phyloP scores from a whole-genome alignment of 371 early-diverging fungal genomes.

The Amoeboaphelidium occidentale region DNA sequence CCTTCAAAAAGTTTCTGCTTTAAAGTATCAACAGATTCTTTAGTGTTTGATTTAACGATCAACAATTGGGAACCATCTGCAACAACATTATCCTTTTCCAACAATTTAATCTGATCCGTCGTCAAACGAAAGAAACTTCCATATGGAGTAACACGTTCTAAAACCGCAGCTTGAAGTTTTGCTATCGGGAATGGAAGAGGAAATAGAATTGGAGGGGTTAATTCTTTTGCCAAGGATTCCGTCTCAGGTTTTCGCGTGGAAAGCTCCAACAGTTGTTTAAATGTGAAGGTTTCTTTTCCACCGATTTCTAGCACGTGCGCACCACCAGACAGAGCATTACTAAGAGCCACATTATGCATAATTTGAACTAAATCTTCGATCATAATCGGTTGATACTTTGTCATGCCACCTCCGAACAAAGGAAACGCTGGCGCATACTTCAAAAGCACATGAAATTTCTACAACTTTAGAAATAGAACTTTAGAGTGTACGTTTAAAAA shows the following conservation, averaged over 20 bases:
- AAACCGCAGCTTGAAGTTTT: background rate
- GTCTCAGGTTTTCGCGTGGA: background rate
- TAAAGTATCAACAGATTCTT: no score
- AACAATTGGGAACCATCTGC: no score
- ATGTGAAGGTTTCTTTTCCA: no score
- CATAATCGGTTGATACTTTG: slow-evolving; percentile 12
- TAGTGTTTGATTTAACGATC: no score
- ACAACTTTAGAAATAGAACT: slow-evolving; percentile 3
- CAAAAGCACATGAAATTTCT: slow-evolving; percentile 7
- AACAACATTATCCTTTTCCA: background rate
- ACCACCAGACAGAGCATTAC: no score
- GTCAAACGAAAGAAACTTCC: background rate
- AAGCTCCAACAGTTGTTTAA: background rate
- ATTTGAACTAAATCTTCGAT: slow-evolving; percentile 12
- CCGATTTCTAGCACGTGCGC: no score
- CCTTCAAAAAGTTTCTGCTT: no score
- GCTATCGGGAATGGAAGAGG: background rate
- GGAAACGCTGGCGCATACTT: slow-evolving; percentile 6
- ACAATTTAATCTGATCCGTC: background rate
- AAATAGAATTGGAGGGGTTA: background rate
- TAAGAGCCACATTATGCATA: no score
- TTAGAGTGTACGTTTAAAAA: slow-evolving; percentile 9
- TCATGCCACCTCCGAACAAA: slow-evolving; percentile 11
- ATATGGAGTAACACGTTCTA: background rate
- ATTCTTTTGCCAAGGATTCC: background rate